Evolutionary conservation across 1,139 yeast species (phyloP).

Genomic region (Chernovozyma aurita): DNA sequence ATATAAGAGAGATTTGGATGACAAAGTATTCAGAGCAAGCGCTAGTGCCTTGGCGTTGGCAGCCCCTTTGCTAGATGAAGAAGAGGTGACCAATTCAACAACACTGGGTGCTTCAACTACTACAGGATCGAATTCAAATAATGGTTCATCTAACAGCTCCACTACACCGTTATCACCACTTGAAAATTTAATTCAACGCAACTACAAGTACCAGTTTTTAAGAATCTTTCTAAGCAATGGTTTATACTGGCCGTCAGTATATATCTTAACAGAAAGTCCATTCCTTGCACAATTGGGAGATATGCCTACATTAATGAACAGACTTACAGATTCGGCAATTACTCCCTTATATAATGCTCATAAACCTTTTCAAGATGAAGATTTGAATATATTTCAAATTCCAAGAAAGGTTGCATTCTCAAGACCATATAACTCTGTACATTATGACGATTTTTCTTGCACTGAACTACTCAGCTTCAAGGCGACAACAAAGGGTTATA

Average conservation of each 20-base stretch:
- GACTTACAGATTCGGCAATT: conserved; percentile 49
- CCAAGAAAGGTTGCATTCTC: conserved; percentile 23
- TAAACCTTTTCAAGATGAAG: conserved; percentile 1
- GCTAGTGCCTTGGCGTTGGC: conserved; percentile 85
- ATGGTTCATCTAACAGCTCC: background rate
- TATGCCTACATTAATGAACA: conserved; percentile 43
- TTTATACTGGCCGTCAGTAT: conserved; percentile 58
- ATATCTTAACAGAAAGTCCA: conserved; percentile 59
- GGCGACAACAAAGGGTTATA: conserved; percentile 23
- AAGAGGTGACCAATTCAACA: conserved; percentile 22
- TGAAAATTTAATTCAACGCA: conserved; percentile 16
- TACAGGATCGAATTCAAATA: background rate
- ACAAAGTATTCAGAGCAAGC: conserved; percentile 57
- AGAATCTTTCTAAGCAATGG: conserved; percentile 59
- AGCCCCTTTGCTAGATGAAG: conserved; percentile 74
- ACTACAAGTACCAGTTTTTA: conserved; percentile 38
- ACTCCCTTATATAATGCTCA: conserved; percentile 41
- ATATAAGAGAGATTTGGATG: conserved; percentile 52
- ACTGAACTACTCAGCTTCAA: conserved; percentile 25
- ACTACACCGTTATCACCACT: conserved; percentile 9
- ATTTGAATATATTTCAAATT: conserved; percentile 1
- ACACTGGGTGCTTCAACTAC: conserved; percentile 1
- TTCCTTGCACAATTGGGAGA: conserved; percentile 55
- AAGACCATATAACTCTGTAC: conserved; percentile 29
- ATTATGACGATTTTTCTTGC: conserved; percentile 21